Conservation (phyloP, 805 yeast species). For the Starmerella asiatica region DNA sequence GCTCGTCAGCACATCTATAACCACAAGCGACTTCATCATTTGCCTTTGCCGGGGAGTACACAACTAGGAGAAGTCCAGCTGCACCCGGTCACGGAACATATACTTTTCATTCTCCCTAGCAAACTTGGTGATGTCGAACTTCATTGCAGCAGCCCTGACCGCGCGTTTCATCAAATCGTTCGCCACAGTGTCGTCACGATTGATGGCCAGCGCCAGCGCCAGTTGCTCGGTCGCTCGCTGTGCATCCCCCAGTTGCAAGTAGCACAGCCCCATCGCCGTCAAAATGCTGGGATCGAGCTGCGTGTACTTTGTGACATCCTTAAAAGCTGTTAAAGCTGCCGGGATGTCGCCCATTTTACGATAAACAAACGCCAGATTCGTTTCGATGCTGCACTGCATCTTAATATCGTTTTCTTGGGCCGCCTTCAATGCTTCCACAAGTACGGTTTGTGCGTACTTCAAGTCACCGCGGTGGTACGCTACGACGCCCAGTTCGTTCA, state of each 20-base stretch:
- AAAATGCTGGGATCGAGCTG: conserved; percentile 61
- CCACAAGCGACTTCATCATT: not conserved
- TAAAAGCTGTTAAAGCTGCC: conserved; percentile 62
- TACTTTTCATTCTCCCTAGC: not conserved
- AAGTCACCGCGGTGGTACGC: conserved; percentile 62
- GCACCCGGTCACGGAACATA: conserved; percentile 2
- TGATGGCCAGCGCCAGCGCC: conserved; percentile 67
- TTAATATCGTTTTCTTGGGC: conserved; percentile 52
- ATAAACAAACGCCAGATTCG: conserved; percentile 19
- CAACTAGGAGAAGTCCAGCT: conserved; percentile 1
- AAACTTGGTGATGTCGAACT: conserved; percentile 5
- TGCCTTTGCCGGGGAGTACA: not conserved
- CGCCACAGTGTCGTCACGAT: conserved; percentile 74
- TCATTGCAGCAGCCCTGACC: conserved; percentile 2
- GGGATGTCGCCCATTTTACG: conserved; percentile 40
- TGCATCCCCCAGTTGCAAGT: conserved; percentile 52
- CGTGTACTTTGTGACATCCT: conserved; percentile 55
- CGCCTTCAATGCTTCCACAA: conserved; percentile 12
- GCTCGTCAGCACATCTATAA: not conserved
- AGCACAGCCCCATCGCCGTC: conserved; percentile 73
- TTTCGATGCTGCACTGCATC: conserved; percentile 61
- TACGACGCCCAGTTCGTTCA: conserved; percentile 91
- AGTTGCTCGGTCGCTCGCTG: conserved; percentile 59
- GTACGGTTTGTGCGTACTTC: conserved; percentile 44
- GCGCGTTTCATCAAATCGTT: conserved; percentile 71